Conservation (phyloP, 139 green algal species). For the Haematococcus sp. region DNA sequence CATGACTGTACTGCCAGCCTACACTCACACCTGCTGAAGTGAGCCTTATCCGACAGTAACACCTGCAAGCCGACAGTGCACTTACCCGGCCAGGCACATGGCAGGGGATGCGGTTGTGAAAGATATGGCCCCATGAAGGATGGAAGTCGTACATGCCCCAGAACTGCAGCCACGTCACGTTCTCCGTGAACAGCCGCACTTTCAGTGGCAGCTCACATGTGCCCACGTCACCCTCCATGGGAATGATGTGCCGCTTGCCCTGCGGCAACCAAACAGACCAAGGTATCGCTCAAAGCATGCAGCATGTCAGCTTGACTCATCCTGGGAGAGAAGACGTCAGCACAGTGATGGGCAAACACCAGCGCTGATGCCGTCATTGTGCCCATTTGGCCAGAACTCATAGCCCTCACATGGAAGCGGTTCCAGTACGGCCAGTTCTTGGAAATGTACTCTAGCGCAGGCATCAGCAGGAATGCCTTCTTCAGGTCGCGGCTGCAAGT, state of each 20-base stretch:
- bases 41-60: too few species aligned
- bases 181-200: constrained; percentile 18
- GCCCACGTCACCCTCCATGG: constrained; percentile 45
- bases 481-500: constrained; percentile 33
- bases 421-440: constrained; percentile 47
- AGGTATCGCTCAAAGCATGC: not conserved
- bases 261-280: too few species aligned
- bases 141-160: constrained; percentile 55
- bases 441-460: constrained; percentile 29
- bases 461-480: constrained; percentile 34
- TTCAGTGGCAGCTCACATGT: constrained; percentile 42
- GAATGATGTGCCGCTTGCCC: constrained; percentile 34
- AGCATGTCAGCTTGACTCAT: not conserved
- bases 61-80: too few species aligned
- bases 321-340: not conserved
- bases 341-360: too few species aligned
- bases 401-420: not conserved
- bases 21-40: too few species aligned
- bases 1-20: not conserved
- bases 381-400: too few species aligned
- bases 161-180: constrained; percentile 48
- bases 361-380: too few species aligned
- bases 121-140: constrained; percentile 39
- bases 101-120: constrained; percentile 41
- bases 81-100: constrained; percentile 38